Percentiles rank a stretch among this genome's conserved stretches.
Conservation (phyloP, 495 filamentous ascomycete genomes). For the Pseudoneurospora amorphoporcata region DNA sequence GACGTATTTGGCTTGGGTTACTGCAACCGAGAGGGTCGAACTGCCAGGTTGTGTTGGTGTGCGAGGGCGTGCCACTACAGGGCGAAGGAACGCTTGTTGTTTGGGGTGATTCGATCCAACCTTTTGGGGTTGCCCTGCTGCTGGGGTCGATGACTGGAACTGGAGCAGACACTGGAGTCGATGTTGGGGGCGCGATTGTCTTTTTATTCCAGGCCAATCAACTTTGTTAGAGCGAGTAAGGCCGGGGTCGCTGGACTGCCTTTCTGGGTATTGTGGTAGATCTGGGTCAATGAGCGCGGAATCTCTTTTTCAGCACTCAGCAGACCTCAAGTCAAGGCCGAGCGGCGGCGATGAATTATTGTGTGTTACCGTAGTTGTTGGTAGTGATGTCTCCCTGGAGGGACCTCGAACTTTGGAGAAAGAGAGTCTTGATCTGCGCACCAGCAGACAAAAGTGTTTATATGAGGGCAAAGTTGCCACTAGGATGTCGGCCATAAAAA, state of each 20-base stretch:
- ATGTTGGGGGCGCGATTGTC: background rate
- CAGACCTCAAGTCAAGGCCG: background rate
- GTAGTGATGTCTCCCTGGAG: background rate
- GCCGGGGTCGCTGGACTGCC: background rate
- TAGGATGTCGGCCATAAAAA: background rate
- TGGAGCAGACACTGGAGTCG: background rate
- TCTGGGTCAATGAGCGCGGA: background rate
- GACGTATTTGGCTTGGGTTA: background rate
- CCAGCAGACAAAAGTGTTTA: background rate
- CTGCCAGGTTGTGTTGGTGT: background rate
- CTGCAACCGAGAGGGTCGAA: background rate
- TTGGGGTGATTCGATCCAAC: background rate
- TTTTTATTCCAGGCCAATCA: background rate
- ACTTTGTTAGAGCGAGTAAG: background rate
- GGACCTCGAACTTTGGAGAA: background rate
- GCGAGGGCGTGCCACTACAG: background rate
- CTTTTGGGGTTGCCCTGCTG: background rate
- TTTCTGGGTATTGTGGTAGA: background rate
- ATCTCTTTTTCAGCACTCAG: background rate
- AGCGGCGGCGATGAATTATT: background rate
- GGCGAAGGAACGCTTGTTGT: background rate
- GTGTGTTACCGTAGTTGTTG: background rate
- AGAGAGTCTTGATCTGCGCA: background rate
- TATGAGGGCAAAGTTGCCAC: background rate
- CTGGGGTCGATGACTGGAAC: background rate